These are phyloP conservation scores for Xylaria multiplex DNA, from an alignment of 2,329 filamentous ascomycete genomes.

Conservation along the genomic window DNA sequence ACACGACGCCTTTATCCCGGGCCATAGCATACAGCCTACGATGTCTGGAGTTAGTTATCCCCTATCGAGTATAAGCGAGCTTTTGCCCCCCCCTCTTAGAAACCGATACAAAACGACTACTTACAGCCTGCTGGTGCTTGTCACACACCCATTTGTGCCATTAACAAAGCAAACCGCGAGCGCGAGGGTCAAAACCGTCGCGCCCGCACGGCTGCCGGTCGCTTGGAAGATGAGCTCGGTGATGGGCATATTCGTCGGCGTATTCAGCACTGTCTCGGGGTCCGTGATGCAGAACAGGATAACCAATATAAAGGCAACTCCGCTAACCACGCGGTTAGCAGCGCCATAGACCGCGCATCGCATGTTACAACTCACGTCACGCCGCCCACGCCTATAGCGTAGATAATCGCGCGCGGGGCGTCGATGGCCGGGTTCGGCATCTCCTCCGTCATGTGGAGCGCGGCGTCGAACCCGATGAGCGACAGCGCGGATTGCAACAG, in stretches of 20 bases:
- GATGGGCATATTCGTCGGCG: constrained; percentile 57
- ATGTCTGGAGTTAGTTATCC: not conserved
- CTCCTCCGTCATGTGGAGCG: constrained; percentile 59
- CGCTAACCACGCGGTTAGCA: constrained; percentile 40
- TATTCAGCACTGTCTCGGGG: constrained; percentile 49
- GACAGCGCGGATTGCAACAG: constrained; percentile 55
- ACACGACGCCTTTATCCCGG: constrained; percentile 54
- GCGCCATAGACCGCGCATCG: constrained; percentile 18
- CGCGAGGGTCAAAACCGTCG: constrained; percentile 55
- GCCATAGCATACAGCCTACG: constrained; percentile 56
- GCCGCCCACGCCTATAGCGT: constrained; percentile 56
- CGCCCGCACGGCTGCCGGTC: constrained; percentile 52
- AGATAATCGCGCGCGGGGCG: constrained; percentile 56
- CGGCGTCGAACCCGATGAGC: constrained; percentile 57
- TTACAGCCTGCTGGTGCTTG: constrained; percentile 54
- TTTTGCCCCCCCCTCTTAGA: not conserved
- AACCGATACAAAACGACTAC: not conserved
- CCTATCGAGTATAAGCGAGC: not conserved
- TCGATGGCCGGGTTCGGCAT: constrained; percentile 56
- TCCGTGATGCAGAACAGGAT: constrained; percentile 56
- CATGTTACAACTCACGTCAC: constrained; percentile 51
- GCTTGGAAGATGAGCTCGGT: constrained; percentile 57
- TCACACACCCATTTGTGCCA: constrained; percentile 57
- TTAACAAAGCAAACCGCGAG: constrained; percentile 58
- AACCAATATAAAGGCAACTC: constrained; percentile 53